Base-by-base conservation (phyloP, 305 asterid genomes). In the Plantago lanceolata region DNA sequence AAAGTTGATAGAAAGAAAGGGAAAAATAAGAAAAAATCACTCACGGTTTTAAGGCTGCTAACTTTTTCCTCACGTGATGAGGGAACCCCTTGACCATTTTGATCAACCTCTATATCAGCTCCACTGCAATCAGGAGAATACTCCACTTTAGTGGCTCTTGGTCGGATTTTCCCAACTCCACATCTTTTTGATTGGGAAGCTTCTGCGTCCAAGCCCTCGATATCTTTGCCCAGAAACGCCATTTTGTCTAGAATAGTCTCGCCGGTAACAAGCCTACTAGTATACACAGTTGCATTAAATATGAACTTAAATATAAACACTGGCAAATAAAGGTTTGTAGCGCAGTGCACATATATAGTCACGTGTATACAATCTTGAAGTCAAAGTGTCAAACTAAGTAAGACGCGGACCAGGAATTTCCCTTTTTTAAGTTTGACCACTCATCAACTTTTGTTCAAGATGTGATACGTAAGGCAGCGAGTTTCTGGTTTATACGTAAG, bases 21-120 rank as follows among this genome's bases (percentile, higher is more conserved):
- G 9, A 33, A 33, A 15, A n/a, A n/a, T n/a, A n/a, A 8, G 61
- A 64, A 57, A 61, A 33, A 47, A 68, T 75, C 12, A 55, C 97
- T 81, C 77, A 93, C 99, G 61, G 96, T 89, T 83, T 87, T 86
- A 55, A 90, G 96, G 83, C 96, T 93, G 94, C 97, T 87, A 74
- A 84, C 94, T 93, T 93, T 93, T 79, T 93, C 99, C 74, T 90
- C 99, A n/a, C 99, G 95, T 50, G 86, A 86, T 60, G 87, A 63
- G 49, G 86, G 68, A 31, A 74, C 69, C 57, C 96, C 94, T 68
- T 80, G 96, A 66, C 82, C 85, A 80, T 76, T 87, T 81, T 84
- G 97, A 67, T 93, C 99, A 59, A 70, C 81, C 45, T 93, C 97
- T 73, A 76, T 75, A 68, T 89, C 96, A 67, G 79, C 84, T 68